Evolutionary conservation across 768 basidiomycete genomes (phyloP).

Genomic region (Terana coerulea): DNA sequence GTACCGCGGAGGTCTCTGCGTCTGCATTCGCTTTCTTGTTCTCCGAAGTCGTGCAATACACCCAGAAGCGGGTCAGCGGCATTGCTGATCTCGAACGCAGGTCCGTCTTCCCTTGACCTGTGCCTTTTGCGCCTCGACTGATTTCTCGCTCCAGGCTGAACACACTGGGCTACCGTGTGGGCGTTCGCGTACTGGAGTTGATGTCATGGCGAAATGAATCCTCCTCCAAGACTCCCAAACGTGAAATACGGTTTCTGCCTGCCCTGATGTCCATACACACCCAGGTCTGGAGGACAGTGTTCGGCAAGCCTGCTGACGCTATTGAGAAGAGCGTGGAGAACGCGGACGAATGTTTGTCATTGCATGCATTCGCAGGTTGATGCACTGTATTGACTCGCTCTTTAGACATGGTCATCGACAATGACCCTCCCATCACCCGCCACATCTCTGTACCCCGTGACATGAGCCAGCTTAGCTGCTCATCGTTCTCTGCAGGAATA

Average conservation of each 20-base stretch:
- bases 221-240: constrained; percentile 83
- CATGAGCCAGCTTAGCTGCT: constrained; percentile 91
- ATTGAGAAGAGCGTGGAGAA: constrained; percentile 96
- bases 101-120: constrained; percentile 38
- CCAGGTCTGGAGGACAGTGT: constrained; percentile 92
- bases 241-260: constrained; percentile 87
- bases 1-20: constrained; percentile 77
- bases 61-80: constrained; percentile 90
- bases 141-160: constrained; percentile 57
- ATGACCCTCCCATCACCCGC: constrained; percentile 88
- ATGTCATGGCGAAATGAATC: constrained; percentile 78
- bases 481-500: constrained; percentile 96
- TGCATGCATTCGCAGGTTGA: not conserved
- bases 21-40: constrained; percentile 88
- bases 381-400: not conserved
- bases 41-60: constrained; percentile 92
- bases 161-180: constrained; percentile 90
- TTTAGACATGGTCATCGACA: constrained; percentile 96
- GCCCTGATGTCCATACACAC: constrained; percentile 93
- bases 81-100: constrained; percentile 94
- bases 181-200: constrained; percentile 81
- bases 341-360: constrained; percentile 82
- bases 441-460: constrained; percentile 93
- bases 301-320: constrained; percentile 90
- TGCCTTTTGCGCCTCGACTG: not conserved